Evolutionary conservation across 192 early-diverging fungal species (phyloP).

Genomic region (Coemansia sp.): DNA sequence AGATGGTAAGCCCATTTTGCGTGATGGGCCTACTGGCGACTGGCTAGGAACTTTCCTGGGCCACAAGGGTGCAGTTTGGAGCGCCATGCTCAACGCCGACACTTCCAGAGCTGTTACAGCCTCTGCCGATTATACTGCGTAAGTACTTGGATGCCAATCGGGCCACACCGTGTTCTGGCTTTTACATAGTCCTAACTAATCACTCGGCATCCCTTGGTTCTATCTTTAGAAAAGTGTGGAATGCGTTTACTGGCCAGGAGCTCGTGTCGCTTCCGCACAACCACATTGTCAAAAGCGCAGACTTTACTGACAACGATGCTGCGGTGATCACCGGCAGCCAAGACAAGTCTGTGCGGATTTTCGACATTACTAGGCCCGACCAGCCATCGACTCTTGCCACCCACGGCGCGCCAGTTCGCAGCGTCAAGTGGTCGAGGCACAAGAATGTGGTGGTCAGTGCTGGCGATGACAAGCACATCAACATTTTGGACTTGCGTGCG

Average conservation of each 20-base stretch:
- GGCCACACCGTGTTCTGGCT: not conserved
- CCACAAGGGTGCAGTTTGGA: conserved; percentile 93
- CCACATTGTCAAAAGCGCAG: conserved; percentile 83
- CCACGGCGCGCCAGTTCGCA: conserved; percentile 37
- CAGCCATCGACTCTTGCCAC: conserved; percentile 32
- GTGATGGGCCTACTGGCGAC: conserved; percentile 85
- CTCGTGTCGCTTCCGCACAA: conserved; percentile 69
- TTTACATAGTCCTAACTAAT: not conserved
- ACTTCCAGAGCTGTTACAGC: conserved; percentile 82
- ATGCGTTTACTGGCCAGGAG: conserved; percentile 74
- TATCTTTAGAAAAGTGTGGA: conserved; percentile 71
- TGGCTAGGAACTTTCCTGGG: conserved; percentile 91
- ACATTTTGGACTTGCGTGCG: conserved; percentile 74
- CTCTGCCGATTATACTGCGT: conserved; percentile 90
- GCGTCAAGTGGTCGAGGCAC: conserved; percentile 38
- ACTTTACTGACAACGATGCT: conserved; percentile 66
- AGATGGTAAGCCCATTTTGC: conserved; percentile 83
- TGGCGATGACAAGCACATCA: conserved; percentile 57
- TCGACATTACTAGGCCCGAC: conserved; percentile 63
- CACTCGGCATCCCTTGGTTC: not conserved
- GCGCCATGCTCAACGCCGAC: conserved; percentile 72
- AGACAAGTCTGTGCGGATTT: conserved; percentile 80
- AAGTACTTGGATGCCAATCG: conserved; percentile 22
- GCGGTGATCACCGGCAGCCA: conserved; percentile 78
- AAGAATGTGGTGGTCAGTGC: conserved; percentile 61